phyloP scores from a whole-genome alignment of 2,329 filamentous ascomycete genomes.

The Ceratocystiopsis sp. region DNA sequence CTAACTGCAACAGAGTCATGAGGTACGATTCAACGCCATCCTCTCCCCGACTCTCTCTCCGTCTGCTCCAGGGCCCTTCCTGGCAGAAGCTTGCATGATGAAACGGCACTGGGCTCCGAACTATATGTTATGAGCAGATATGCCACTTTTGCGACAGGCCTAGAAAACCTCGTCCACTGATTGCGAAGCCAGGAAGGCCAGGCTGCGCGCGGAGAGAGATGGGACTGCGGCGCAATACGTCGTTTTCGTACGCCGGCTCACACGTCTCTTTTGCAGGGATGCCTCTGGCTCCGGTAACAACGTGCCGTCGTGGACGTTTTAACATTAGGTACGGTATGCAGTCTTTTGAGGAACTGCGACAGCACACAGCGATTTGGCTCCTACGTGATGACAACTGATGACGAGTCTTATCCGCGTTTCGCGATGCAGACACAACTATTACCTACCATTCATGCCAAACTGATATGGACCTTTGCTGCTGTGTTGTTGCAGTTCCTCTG shows the following conservation, averaged over 20 bases:
- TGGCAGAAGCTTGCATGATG: constrained; percentile 42
- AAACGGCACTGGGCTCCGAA: constrained; percentile 97
- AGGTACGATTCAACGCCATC: not conserved
- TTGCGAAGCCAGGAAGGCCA: constrained; percentile 6
- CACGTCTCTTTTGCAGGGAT: too few species aligned
- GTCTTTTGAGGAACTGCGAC: too few species aligned
- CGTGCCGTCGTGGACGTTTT: too few species aligned
- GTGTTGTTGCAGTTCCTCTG: constrained; percentile 6
- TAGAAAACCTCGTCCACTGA: constrained; percentile 99
- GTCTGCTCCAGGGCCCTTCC: not conserved
- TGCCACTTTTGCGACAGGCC: constrained; percentile 89
- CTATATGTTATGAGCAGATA: constrained; percentile 55
- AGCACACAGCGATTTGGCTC: constrained; percentile 3
- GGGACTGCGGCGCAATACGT: not conserved
- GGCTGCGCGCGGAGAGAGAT: not conserved
- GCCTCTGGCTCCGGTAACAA: too few species aligned
- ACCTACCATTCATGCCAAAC: constrained; percentile 57
- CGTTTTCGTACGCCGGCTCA: too few species aligned
- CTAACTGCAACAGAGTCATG: too few species aligned
- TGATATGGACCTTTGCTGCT: constrained; percentile 2
- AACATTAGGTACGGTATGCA: too few species aligned
- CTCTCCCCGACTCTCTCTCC: not conserved
- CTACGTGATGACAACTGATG: constrained; percentile 44
- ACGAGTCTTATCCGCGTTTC: constrained; percentile 63
- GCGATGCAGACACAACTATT: constrained; percentile 50